Conservation (phyloP, 768 basidiomycete genomes). For the Tricholoma furcatifolium region DNA sequence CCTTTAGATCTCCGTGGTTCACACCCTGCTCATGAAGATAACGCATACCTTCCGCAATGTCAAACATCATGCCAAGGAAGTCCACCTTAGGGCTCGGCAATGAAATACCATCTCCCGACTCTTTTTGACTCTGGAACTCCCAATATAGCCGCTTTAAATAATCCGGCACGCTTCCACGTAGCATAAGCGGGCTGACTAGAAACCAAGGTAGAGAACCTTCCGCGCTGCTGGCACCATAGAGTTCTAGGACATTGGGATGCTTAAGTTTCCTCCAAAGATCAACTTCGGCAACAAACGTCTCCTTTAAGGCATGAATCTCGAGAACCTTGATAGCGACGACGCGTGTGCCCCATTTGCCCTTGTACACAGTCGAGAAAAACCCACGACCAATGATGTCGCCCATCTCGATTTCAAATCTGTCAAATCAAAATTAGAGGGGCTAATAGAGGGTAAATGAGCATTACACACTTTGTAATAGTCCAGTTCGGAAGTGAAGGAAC, state of each 20-base stretch:
- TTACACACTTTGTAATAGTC: constrained; percentile 65
- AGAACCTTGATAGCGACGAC: constrained; percentile 73
- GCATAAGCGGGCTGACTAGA: constrained; percentile 74
- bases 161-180: constrained; percentile 58
- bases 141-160: constrained; percentile 43
- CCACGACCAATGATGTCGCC: constrained; percentile 68
- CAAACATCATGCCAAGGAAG: constrained; percentile 59
- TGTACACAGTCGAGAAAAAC: constrained; percentile 75
- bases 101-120: background rate
- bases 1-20: constrained; percentile 81
- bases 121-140: constrained; percentile 2
- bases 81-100: constrained; percentile 26
- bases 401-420: constrained; percentile 70
- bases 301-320: constrained; percentile 53
- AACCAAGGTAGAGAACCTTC: constrained; percentile 72
- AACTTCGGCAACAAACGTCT: constrained; percentile 64
- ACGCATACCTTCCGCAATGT: constrained; percentile 77
- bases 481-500: constrained; percentile 54
- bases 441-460: background rate
- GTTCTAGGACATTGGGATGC: constrained; percentile 69
- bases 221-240: constrained; percentile 76
- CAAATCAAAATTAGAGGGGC: constrained; percentile 3
- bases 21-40: constrained; percentile 69
- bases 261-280: constrained; percentile 70
- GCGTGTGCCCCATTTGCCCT: constrained; percentile 63